Base-by-base conservation (phyloP, 148 eudicot genomes). In the Euryodendron excelsum region DNA sequence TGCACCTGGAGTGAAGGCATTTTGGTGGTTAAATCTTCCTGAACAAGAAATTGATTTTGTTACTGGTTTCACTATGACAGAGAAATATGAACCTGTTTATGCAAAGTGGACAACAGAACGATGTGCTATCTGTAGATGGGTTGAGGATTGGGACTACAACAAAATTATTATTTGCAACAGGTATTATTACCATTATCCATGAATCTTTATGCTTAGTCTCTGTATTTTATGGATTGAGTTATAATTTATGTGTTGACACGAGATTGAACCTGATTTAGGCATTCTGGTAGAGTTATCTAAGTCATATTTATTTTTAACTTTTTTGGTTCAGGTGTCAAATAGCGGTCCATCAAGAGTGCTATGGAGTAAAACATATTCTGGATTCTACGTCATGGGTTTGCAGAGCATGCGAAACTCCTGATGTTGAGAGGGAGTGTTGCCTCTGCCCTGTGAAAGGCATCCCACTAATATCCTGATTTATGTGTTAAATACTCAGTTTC, bases 271-370 rank as follows among this genome's bases (percentile, higher is more conserved):
- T 67, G 28, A 17, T 47, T 60, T 37, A 27, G 61, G 41, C 47
- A 50, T 65, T 33, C 69, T 65, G 47, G 39, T 25, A 36, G 13
- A 72, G 21, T 77, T 21, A 15, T 64, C 44, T 64, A 2, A 47
- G 5, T 62, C 18, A 31, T 20, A 20, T 27, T 12, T 15, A 17
- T 79, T 58, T 44, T 41, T 52, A 25, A 21, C 36, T 69, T 41
- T 20, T n/a, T n/a, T 27, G 72, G 79, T 63, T 33, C 79, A 96
- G 99, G 83, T 96, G 99, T 86, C 99, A 96, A 87, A 93, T 96
- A 76, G 99, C 97, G 48, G 99, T 96, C 68, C 99, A 96, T 79
- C 93, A 96, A 85, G 99, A 93, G 88, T 96, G 98, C 79, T 96
- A 96, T 79, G 98, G 99, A 81, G 95, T 82, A 53, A 84, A 80